Evolutionary conservation across 768 basidiomycete species (phyloP).

Genomic region (Leccinum rimulosum): DNA sequence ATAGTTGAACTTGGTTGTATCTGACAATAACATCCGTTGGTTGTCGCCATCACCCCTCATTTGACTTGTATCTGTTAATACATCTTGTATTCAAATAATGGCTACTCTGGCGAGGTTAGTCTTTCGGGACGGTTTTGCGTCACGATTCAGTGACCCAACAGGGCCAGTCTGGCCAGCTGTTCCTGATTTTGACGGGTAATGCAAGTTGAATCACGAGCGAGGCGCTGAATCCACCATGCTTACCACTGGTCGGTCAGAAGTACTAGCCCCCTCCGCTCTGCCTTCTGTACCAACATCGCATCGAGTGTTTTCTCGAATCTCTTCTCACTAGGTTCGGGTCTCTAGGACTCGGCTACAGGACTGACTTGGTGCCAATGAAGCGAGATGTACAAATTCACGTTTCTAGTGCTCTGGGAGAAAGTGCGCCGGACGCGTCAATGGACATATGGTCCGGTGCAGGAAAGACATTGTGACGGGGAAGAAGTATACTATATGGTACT

Average conservation of each 20-base stretch:
- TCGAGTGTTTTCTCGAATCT: not conserved
- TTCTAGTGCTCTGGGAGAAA: too few species aligned
- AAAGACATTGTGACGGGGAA: too few species aligned
- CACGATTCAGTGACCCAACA: not conserved
- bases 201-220: not conserved
- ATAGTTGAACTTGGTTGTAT: conserved; percentile 3
- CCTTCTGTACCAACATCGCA: not conserved
- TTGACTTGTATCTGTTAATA: not conserved
- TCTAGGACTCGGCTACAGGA: not conserved
- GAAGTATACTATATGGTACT: too few species aligned
- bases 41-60: conserved; percentile 4
- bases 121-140: not conserved
- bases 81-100: not conserved
- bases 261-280: not conserved
- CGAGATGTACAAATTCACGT: too few species aligned
- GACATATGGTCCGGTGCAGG: too few species aligned
- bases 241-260: not conserved
- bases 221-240: not conserved
- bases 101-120: not conserved
- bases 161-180: too few species aligned
- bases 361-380: too few species aligned
- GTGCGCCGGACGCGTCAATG: too few species aligned
- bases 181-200: not conserved
- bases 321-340: not conserved
- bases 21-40: conserved; percentile 10